Percentiles rank a stretch among this genome's conserved stretches.
Evolutionary conservation across 345 rosid genomes (phyloP).

Genomic region (Salix dunnii): DNA sequence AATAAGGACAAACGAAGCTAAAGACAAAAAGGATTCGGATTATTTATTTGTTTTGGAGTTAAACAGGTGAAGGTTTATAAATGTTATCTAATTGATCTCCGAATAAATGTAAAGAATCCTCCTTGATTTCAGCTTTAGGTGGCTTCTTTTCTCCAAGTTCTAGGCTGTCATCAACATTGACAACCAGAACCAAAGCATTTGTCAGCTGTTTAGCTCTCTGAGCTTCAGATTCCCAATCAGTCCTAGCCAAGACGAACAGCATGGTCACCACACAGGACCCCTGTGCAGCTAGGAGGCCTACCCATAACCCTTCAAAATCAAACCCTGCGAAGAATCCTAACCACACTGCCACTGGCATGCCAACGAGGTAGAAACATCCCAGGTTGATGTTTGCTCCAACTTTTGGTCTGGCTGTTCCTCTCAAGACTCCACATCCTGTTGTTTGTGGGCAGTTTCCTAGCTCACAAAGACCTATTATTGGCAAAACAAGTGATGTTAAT

Average conservation of each 20-base stretch:
- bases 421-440: slow-evolving; percentile 69
- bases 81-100: slow-evolving; percentile 15
- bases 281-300: slow-evolving; percentile 85
- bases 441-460: slow-evolving; percentile 93
- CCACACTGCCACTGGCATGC: slow-evolving; percentile 80
- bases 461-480: slow-evolving; percentile 80
- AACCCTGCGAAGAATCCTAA: slow-evolving; percentile 46
- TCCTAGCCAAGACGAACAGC: slow-evolving; percentile 51
- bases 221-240: slow-evolving; percentile 69
- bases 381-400: slow-evolving; percentile 78
- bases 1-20: slow-evolving; percentile 4
- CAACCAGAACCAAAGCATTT: slow-evolving; percentile 6
- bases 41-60: background rate
- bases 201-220: slow-evolving; percentile 54
- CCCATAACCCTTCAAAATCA: slow-evolving; percentile 78
- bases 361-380: slow-evolving; percentile 77
- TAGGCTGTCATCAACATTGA: slow-evolving; percentile 27
- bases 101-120: slow-evolving; percentile 30
- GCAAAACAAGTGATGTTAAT: slow-evolving; percentile 64
- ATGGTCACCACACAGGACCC: slow-evolving; percentile 60
- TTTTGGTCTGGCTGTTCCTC: slow-evolving; percentile 85
- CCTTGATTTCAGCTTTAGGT: slow-evolving; percentile 31
- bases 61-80: slow-evolving; percentile 23
- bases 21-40: background rate
- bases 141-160: slow-evolving; percentile 24